phyloP scores from a whole-genome alignment of 495 filamentous ascomycete species.

The Tuber borchii region DNA sequence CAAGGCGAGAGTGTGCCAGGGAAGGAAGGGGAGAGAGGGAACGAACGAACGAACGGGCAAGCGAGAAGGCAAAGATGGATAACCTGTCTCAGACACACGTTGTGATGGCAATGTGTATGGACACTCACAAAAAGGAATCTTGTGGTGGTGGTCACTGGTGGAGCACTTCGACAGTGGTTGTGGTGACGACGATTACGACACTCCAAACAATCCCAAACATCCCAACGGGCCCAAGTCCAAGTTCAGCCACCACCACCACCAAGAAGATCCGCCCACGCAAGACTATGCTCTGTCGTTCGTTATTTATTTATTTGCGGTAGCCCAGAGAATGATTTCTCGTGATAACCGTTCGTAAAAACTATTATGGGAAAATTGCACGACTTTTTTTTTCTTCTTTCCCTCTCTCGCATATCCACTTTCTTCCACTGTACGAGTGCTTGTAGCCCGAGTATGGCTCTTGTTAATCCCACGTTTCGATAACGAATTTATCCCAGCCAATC shows the following conservation, averaged over 20 bases:
- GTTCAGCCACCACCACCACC: constrained; percentile 23
- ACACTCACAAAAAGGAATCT: constrained; percentile 27
- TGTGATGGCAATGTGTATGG: background rate
- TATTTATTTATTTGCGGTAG: background rate
- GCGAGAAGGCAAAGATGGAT: constrained; percentile 18
- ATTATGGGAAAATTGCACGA: background rate
- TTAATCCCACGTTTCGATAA: background rate
- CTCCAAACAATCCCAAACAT: constrained; percentile 16
- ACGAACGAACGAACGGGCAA: background rate
- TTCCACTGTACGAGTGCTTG: no score
- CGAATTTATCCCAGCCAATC: background rate
- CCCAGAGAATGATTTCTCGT: background rate
- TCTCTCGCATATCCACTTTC: no score
- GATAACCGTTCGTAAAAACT: background rate
- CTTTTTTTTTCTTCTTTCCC: background rate
- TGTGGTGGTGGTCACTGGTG: constrained; percentile 19
- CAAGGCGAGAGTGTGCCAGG: background rate
- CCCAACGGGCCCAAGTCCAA: constrained; percentile 19
- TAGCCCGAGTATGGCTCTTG: background rate
- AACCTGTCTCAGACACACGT: constrained; percentile 28
- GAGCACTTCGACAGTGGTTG: constrained; percentile 5
- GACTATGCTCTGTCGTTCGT: background rate
- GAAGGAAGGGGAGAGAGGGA: constrained; percentile 20
- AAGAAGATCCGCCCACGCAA: constrained; percentile 32
- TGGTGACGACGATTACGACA: constrained; percentile 31